Evolutionary conservation across 164 flowering plant genomes (phyloP), one percentile per base, ranked within the genome.

Genomic region (Stephania yunnanensis): DNA sequence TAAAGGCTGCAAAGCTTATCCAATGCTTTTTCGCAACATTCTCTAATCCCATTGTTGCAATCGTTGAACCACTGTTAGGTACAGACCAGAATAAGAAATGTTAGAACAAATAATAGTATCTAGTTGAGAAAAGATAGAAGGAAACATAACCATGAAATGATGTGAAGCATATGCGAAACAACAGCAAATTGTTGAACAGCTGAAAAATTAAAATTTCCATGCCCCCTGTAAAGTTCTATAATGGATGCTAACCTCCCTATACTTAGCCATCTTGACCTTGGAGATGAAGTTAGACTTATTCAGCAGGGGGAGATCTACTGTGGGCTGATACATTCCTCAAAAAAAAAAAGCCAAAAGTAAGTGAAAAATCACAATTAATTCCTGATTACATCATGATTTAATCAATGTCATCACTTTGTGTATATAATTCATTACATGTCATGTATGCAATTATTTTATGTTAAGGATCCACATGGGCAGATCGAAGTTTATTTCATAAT

Each of bases 21-120:
- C 70, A 95, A 46, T 64, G 93, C 94, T 61, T 76, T 63, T 36
- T 89, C 78, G 78, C 98, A 93, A 74, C 96, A 90, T n/a, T 46
- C 53, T 81, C 78, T 84, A 76, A 95, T 85, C 3, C 92, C 98
- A 44, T 85, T 87, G 52, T 81, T 85, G 87, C 95, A 88, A 80
- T 95, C 96, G 76, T 92, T 80, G 75, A 95, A 95, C 98, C 99
- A 95, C 99, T 95, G 75, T 19, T 75, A 29, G 73, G 74, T 11
- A 69, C 72, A 66, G 50, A 73, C 67, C 71, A 55, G 11, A 72
- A 45, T 2, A 7, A 17, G 12, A 48, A 36, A 36, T 36, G 42
- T 2, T 2, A 4, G 42, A 36, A 36, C 42, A 36, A 36, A 4
- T 36, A 36, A 36, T 36, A 36, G 42, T 36, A 29, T 46, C 25